phyloP scores from a whole-genome alignment of 495 filamentous ascomycete genomes.

The Penicillium silybi region DNA sequence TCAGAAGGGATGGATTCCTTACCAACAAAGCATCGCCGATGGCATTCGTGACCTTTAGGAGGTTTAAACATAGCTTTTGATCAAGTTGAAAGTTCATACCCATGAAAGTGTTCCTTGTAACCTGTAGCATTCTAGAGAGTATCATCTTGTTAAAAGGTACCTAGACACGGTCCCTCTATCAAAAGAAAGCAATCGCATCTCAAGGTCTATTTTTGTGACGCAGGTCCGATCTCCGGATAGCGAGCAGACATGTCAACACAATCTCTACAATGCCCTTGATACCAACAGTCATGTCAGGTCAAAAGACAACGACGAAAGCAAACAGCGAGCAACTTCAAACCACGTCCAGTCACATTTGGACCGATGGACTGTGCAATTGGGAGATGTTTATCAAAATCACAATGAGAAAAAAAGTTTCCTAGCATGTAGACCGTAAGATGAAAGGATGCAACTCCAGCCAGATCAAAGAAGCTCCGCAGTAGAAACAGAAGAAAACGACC shows the following conservation, averaged over 20 bases:
- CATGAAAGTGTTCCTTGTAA: not conserved
- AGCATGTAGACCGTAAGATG: not conserved
- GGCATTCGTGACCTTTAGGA: not conserved
- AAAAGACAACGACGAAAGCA: not conserved
- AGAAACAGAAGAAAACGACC: not conserved
- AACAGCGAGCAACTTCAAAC: not conserved
- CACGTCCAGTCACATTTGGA: not conserved
- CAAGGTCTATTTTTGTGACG: not conserved
- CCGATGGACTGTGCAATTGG: not conserved
- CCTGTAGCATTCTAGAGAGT: too few species aligned
- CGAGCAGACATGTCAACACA: not conserved
- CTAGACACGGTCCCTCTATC: too few species aligned
- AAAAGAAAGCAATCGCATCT: not conserved
- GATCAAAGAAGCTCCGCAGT: not conserved
- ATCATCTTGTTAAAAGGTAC: too few species aligned
- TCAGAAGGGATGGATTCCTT: conserved; percentile 6
- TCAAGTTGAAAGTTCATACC: not conserved
- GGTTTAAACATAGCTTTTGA: too few species aligned
- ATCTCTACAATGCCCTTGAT: not conserved
- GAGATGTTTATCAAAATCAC: not conserved
- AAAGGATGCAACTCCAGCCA: conserved; percentile 1
- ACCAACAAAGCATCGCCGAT: conserved; percentile 11
- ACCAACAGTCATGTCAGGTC: not conserved
- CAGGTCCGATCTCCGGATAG: not conserved
- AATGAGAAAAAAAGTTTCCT: not conserved